Percentiles rank a stretch among this genome's conserved stretches.
Evolutionary conservation across 257 asterid species (phyloP).

Genomic region (Leptodermis oblonga): DNA sequence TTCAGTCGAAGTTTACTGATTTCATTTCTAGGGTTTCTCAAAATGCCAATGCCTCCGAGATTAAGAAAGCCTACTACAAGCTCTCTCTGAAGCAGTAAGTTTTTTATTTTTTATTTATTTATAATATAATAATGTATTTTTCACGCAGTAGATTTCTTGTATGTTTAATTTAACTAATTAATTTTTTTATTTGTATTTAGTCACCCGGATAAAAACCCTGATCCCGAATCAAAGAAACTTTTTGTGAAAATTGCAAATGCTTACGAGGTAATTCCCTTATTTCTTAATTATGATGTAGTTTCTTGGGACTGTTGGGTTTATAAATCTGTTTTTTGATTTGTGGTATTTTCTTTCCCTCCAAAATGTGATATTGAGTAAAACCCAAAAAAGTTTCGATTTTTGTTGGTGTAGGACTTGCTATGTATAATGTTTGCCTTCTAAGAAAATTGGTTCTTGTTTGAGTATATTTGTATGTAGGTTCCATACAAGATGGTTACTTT

Average conservation of each 20-base stretch:
- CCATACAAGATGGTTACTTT: background rate
- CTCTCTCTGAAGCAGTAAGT: slow-evolving; percentile 78
- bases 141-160: too few relatives aligned
- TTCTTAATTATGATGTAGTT: too few relatives aligned
- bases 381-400: background rate
- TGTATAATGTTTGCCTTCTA: background rate
- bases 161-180: too few relatives aligned
- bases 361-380: background rate
- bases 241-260: slow-evolving; percentile 92
- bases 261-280: slow-evolving; percentile 56
- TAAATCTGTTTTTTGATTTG: background rate
- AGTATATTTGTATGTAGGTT: background rate
- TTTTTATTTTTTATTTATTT: background rate
- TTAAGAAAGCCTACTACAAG: slow-evolving; percentile 48
- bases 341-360: background rate
- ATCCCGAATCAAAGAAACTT: slow-evolving; percentile 73
- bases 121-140: background rate
- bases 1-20: background rate
- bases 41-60: slow-evolving; percentile 43
- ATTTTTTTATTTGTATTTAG: slow-evolving; percentile 27
- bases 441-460: too few relatives aligned
- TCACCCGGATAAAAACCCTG: slow-evolving; percentile 95
- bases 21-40: slow-evolving; percentile 38
- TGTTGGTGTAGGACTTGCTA: background rate
- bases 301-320: background rate